phyloP scores from a whole-genome alignment of 1,284 basidiomycete genomes.

The Trametes polyzona region DNA sequence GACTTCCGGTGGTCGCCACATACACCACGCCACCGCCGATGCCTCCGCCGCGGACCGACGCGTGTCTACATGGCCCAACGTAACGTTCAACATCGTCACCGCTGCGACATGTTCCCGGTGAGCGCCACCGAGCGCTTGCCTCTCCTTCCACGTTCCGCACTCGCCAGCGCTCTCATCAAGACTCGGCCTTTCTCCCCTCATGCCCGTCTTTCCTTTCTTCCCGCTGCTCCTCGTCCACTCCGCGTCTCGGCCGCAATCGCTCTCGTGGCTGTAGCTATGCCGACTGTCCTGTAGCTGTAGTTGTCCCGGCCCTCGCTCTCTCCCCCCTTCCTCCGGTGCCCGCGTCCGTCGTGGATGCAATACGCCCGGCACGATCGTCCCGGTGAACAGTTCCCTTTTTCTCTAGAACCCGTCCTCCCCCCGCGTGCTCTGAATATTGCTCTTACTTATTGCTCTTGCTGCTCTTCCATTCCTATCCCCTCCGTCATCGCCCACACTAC shows the following conservation, averaged over 20 bases:
- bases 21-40: not conserved
- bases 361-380: not conserved
- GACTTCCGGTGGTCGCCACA: too few relatives aligned
- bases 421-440: not conserved
- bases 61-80: not conserved
- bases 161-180: too few relatives aligned
- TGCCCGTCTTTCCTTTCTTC: not conserved
- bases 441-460: conserved; percentile 1
- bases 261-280: conserved; percentile 14
- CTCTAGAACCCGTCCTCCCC: not conserved
- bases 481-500: not conserved
- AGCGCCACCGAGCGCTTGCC: not conserved
- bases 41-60: not conserved
- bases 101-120: too few relatives aligned
- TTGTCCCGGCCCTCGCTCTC: not conserved
- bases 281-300: conserved; percentile 25
- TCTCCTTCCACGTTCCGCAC: not conserved
- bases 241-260: conserved; percentile 8
- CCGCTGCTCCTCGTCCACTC: not conserved
- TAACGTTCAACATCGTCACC: not conserved
- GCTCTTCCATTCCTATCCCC: not conserved
- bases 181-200: not conserved
- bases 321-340: not conserved
- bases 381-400: not conserved
- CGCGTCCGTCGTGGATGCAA: too few relatives aligned